Conservation (phyloP, 2,329 filamentous ascomycete species). For the Curvularia eragrostidis region DNA sequence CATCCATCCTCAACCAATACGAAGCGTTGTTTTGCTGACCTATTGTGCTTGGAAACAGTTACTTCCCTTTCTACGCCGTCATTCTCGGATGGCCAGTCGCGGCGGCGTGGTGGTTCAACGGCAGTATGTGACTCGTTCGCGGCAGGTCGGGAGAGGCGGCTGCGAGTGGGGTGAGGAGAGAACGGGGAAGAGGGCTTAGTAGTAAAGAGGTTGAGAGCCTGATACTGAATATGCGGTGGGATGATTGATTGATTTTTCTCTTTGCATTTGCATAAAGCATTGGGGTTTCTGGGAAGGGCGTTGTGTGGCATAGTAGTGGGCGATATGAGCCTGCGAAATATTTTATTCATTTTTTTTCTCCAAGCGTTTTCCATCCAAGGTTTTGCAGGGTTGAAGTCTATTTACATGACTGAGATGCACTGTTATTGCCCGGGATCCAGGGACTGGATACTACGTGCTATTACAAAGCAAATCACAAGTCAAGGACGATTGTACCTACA, state of each 20-base stretch:
- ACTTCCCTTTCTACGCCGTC: slow-evolving; percentile 36
- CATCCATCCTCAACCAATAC: not conserved
- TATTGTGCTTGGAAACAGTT: slow-evolving; percentile 22
- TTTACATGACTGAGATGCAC: not conserved
- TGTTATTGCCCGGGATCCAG: not conserved
- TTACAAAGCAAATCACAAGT: slow-evolving; percentile 26
- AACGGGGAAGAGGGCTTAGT: slow-evolving; percentile 14
- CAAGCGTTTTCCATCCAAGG: no score
- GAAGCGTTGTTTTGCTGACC: not conserved
- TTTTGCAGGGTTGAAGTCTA: not conserved
- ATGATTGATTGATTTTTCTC: slow-evolving; percentile 26
- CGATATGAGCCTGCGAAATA: not conserved
- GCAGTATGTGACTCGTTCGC: slow-evolving; percentile 40
- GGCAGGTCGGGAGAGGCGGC: not conserved
- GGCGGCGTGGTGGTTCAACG: slow-evolving; percentile 35
- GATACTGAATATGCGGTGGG: slow-evolving; percentile 41
- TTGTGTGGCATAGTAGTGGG: not conserved
- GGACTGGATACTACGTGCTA: not conserved
- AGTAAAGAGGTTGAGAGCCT: slow-evolving; percentile 34
- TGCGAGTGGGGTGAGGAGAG: not conserved
- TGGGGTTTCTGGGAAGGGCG: not conserved
- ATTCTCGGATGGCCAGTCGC: slow-evolving; percentile 47
- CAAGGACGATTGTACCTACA: slow-evolving; percentile 42
- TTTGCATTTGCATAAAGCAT: not conserved
- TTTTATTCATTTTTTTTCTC: not conserved